phyloP scores from a whole-genome alignment of 352 stramenopile genomes.

The Thraustochytrium sp. region DNA sequence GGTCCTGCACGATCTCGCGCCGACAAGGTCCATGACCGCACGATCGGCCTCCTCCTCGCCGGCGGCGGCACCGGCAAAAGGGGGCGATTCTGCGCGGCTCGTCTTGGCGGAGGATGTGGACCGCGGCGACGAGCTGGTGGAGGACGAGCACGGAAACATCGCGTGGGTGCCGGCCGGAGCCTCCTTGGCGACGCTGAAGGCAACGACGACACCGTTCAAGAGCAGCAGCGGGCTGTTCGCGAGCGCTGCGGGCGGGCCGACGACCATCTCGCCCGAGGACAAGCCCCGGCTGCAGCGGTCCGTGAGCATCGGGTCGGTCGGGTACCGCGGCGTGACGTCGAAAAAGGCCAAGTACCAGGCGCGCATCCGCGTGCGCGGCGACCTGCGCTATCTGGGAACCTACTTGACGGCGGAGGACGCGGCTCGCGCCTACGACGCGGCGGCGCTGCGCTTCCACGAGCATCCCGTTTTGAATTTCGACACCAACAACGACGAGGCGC shows the following conservation, averaged over 20 bases:
- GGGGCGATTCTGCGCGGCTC: background rate
- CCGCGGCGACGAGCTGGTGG: background rate
- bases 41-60: too few species aligned
- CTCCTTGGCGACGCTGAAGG: too few species aligned
- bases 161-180: background rate
- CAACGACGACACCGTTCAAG: too few species aligned
- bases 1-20: too few species aligned
- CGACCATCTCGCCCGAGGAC: background rate
- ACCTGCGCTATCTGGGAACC: constrained; percentile 14
- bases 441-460: background rate
- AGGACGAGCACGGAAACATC: background rate
- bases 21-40: too few species aligned
- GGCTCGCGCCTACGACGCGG: background rate
- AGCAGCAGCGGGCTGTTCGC: background rate
- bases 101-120: background rate
- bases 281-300: background rate
- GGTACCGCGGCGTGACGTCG: constrained; percentile 2
- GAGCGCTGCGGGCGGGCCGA: background rate
- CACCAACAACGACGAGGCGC: background rate
- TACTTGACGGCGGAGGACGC: background rate
- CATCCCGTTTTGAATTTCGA: background rate
- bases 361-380: background rate
- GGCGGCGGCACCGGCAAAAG: too few species aligned
- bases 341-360: constrained; percentile 1
- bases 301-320: background rate